Conservation (phyloP, 176 grass and related monocot species). For the Themeda triandra region DNA sequence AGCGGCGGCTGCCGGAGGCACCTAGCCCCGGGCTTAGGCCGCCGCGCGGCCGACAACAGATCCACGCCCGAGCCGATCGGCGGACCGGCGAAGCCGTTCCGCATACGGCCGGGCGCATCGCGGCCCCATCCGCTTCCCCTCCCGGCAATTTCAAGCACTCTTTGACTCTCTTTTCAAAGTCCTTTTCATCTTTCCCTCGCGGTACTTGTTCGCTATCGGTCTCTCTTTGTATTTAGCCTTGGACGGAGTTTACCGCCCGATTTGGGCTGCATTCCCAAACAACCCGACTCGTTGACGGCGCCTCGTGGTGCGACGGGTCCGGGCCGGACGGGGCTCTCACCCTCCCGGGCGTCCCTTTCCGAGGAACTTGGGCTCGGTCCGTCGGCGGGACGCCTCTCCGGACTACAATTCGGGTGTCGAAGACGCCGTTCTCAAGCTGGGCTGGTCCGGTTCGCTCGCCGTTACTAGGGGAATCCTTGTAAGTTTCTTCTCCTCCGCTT, state of each 20-base stretch:
- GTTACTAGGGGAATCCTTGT: slow-evolving; percentile 38
- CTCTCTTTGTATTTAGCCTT: slow-evolving; percentile 69
- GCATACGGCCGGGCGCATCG: slow-evolving; percentile 34
- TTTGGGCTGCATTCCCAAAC: slow-evolving; percentile 49
- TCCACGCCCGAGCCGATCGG: too few species aligned
- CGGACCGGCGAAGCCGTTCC: neutral
- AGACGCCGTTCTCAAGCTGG: too few species aligned
- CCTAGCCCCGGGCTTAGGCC: too few species aligned
- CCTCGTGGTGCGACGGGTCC: slow-evolving; percentile 50
- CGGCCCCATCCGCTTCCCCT: too few species aligned
- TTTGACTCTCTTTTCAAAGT: slow-evolving; percentile 46
- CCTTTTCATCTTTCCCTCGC: neutral
- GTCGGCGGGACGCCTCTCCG: too few species aligned
- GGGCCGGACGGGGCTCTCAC: neutral
- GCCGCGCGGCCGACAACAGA: too few species aligned
- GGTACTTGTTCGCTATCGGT: slow-evolving; percentile 57
- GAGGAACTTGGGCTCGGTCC: neutral
- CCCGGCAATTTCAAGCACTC: slow-evolving; percentile 66
- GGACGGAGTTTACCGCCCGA: slow-evolving; percentile 49
- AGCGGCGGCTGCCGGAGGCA: too few species aligned
- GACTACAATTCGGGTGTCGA: too few species aligned
- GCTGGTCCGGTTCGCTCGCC: slow-evolving; percentile 46
- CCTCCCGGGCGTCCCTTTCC: neutral
- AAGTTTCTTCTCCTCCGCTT: slow-evolving; percentile 35
- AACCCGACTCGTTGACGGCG: slow-evolving; percentile 45